Base-by-base conservation (phyloP, 768 basidiomycete species). In the Tylopilus sp. region DNA sequence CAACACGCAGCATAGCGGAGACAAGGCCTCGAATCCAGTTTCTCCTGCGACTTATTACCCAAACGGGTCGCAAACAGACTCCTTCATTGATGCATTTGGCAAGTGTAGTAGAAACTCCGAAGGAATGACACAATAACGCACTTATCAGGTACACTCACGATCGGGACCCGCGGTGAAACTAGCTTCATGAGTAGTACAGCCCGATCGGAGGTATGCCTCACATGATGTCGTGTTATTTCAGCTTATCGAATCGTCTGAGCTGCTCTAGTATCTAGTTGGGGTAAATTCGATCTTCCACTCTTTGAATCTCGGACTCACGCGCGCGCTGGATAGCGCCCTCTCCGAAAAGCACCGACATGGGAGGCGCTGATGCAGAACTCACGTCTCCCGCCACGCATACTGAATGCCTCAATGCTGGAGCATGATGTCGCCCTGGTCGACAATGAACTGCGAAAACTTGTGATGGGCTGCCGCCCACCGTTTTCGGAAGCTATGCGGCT, bases 141-240 rank as follows among this genome's bases (percentile, higher is more conserved):
- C 38, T 51, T n/a, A 31, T 45, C 44, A 82, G 82, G 82, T 17
- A 85, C 83, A 9, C 68, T 86, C 45, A 77, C 76, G 3, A 72
- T 86, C 22, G 80, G 77, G n/a, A 63, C 74, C 21, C 65, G 76
- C 42, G 82, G 81, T 0, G 79, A 80, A 55, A 73, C 77, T 1
- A 75, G 68, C 31, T 85, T 82, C 62, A 72, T 83, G 51, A 85
- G 87, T 17, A 75, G 76, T 51, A 88, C 84, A 0, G 82, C 87
- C 6, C 79, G 84, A 33, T 75, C 83, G 21, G 86, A 88, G 75
- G 85, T 86, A 56, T 45, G 77, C 59, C 11, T 54, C 20, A 28
- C 10, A 18, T 18, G n/a, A 43, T 17, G 25, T 22, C 26, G 9
- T 13, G 3, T 33, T 2, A 2, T 20, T 38, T 48, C 35, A 26